Evolutionary conservation across 2,329 filamentous ascomycete genomes (phyloP).

Genomic region (Cryoendolithus antarcticus): DNA sequence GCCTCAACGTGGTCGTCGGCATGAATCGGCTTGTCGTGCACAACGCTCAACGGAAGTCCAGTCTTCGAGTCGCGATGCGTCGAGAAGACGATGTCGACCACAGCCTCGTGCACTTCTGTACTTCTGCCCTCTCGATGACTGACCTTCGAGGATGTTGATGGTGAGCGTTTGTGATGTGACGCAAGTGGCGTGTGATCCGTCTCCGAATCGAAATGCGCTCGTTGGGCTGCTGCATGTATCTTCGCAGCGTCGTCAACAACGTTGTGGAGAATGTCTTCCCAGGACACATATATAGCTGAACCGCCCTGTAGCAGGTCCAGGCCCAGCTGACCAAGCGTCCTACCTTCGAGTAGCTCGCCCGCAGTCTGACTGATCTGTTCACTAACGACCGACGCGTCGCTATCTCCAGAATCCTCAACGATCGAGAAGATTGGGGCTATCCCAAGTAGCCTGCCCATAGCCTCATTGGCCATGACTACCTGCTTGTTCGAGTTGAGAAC

Average conservation of each 20-base stretch:
- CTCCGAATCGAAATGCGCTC: slow-evolving; percentile 7
- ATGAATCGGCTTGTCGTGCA: slow-evolving; percentile 17
- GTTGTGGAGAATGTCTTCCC: slow-evolving; percentile 37
- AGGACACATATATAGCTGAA: slow-evolving; percentile 36
- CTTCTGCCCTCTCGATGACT: slow-evolving; percentile 15
- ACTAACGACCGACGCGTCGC: neutral
- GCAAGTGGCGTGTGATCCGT: slow-evolving; percentile 12
- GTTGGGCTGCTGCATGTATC: slow-evolving; percentile 9
- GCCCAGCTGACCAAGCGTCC: slow-evolving; percentile 56
- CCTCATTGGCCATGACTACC: slow-evolving; percentile 61
- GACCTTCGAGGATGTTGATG: slow-evolving; percentile 12
- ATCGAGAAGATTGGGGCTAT: slow-evolving; percentile 23
- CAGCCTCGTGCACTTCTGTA: slow-evolving; percentile 44
- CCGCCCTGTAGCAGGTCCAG: slow-evolving; percentile 63
- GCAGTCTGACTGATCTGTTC: slow-evolving; percentile 25
- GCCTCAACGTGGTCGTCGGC: slow-evolving; percentile 39
- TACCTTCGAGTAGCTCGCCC: slow-evolving; percentile 50
- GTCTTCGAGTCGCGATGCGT: slow-evolving; percentile 29
- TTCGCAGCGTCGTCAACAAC: slow-evolving; percentile 28
- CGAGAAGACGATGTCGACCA: slow-evolving; percentile 56
- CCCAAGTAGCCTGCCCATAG: slow-evolving; percentile 58
- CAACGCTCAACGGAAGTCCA: slow-evolving; percentile 22
- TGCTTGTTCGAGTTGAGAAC: slow-evolving; percentile 58
- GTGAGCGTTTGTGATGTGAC: slow-evolving; percentile 7
- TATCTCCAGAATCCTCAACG: slow-evolving; percentile 2